Conservation (phyloP, 257 asterid genomes). For the Orobanche coerulescens region DNA sequence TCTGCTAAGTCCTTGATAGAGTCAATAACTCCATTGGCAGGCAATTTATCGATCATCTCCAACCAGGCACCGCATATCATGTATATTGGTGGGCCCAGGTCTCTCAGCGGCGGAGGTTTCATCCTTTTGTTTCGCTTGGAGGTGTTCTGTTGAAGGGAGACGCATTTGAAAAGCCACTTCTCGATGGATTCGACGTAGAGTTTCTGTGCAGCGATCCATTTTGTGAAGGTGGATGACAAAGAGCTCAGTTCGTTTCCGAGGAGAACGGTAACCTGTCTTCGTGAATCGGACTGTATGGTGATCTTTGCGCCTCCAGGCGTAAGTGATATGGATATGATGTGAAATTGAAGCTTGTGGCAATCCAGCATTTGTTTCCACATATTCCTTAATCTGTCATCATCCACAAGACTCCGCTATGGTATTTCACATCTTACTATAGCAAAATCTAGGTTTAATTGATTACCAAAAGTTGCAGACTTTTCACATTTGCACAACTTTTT, state of each 20-base stretch:
- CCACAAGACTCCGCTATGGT: background rate
- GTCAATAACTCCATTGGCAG: slow-evolving; percentile 53
- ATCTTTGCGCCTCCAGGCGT: slow-evolving; percentile 46
- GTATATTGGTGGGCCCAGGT: slow-evolving; percentile 89
- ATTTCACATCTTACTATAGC: background rate
- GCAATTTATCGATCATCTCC: slow-evolving; percentile 48
- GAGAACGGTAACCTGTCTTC: slow-evolving; percentile 42
- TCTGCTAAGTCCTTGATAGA: slow-evolving; percentile 60
- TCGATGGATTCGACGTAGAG: slow-evolving; percentile 64
- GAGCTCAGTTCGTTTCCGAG: slow-evolving; percentile 50
- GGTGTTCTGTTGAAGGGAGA: slow-evolving; percentile 39
- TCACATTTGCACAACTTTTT: too few relatives aligned
- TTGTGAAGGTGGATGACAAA: slow-evolving; percentile 53
- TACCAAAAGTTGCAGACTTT: too few relatives aligned
- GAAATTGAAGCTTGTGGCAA: slow-evolving; percentile 81
- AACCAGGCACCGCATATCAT: slow-evolving; percentile 72
- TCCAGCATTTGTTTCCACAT: slow-evolving; percentile 91
- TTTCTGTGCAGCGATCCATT: slow-evolving; percentile 77
- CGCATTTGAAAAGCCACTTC: slow-evolving; percentile 84
- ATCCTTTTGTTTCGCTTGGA: slow-evolving; percentile 56
- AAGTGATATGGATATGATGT: slow-evolving; percentile 53
- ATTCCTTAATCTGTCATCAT: slow-evolving; percentile 52
- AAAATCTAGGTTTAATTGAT: background rate
- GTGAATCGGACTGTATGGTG: slow-evolving; percentile 49
- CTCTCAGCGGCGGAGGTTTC: slow-evolving; percentile 42